Percentiles rank a stretch among this genome's conserved stretches.
Conservation (phyloP, 306 rosid species). For the Morella rubra region DNA sequence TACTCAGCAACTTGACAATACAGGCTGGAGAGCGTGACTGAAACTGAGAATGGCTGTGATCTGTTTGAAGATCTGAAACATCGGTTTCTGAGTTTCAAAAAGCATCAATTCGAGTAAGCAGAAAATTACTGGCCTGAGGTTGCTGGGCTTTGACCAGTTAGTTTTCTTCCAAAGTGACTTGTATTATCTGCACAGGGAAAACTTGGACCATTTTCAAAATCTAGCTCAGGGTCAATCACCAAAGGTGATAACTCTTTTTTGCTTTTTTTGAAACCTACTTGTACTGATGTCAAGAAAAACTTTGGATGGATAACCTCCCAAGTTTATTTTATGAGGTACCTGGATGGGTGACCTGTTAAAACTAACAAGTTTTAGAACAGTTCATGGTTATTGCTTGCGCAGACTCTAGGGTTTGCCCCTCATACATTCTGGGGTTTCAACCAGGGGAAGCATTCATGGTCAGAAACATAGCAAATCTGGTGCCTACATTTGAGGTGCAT, state of each 20-base stretch:
- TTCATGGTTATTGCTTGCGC: slow-evolving; percentile 97
- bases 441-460: slow-evolving; percentile 92
- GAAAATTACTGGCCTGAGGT: slow-evolving; percentile 15
- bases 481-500: slow-evolving; percentile 77
- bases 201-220: too few relatives aligned
- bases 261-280: too few relatives aligned
- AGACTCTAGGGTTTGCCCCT: slow-evolving; percentile 97
- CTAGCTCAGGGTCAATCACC: slow-evolving; percentile 90
- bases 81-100: slow-evolving; percentile 76
- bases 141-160: slow-evolving; percentile 6
- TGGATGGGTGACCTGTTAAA: slow-evolving; percentile 15
- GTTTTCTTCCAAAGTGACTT: slow-evolving; percentile 25
- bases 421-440: slow-evolving; percentile 79
- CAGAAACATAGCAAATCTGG: slow-evolving; percentile 93
- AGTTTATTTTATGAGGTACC: slow-evolving; percentile 13
- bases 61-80: slow-evolving; percentile 63
- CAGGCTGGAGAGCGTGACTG: slow-evolving; percentile 36
- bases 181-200: slow-evolving; percentile 48
- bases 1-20: slow-evolving; percentile 51
- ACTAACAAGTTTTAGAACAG: slow-evolving; percentile 71
- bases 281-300: slow-evolving; percentile 2
- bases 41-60: slow-evolving; percentile 42
- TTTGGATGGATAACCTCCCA: slow-evolving; percentile 10
- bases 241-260: slow-evolving; percentile 49
- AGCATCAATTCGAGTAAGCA: slow-evolving; percentile 63